Evolutionary conservation across 495 filamentous ascomycete genomes (phyloP), one percentile per base, ranked within the genome.

Genomic region (Penicillium mononematosum): DNA sequence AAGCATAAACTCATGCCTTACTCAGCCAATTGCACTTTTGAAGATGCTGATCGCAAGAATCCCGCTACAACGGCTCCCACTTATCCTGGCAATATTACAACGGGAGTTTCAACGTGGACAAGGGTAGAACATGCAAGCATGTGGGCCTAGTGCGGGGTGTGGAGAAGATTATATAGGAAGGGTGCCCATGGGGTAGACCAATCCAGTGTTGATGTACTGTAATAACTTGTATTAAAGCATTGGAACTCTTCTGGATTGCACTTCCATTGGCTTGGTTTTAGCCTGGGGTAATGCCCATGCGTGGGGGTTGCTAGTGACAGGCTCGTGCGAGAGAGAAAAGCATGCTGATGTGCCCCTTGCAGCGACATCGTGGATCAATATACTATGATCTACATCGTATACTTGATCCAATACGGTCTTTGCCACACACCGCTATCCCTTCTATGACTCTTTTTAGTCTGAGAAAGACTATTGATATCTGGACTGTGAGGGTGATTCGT

Each of bases 371-470:
- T 19, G 31, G 25, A 52, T 52, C 50, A 42, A 52, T 17, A 14
- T 22, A 43, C 24, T 43, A 43, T 43, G 38, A 52, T 52, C 25
- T 31, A 31, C 29, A 10, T 31, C 9, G 9, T 52, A 20, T 24
- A 24, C 34, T 16, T 38, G 20, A 16, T 0, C 7, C 6, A 50
- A 14, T 12, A 17, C 20, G 19, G 50, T 24, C 49, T 32, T 32
- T 43, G 16, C n/a, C n/a, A 32, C 38, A 52, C 50, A 52, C 50
- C 50, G 50, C 50, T 19, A 52, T 29, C 24, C 24, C 22, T 31
- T 31, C 25, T 16, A 4, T 14, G 3, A 8, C 9, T 43, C 10
- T 27, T 22, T 22, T 2, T 48, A 10, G 45, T 9, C 8, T 43
- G 6, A 10, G 8, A 9, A 32, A 20, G 45, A 5, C 11, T 31